Conservation (phyloP, 148 eudicot genomes). For the Rhododendron henanense region DNA sequence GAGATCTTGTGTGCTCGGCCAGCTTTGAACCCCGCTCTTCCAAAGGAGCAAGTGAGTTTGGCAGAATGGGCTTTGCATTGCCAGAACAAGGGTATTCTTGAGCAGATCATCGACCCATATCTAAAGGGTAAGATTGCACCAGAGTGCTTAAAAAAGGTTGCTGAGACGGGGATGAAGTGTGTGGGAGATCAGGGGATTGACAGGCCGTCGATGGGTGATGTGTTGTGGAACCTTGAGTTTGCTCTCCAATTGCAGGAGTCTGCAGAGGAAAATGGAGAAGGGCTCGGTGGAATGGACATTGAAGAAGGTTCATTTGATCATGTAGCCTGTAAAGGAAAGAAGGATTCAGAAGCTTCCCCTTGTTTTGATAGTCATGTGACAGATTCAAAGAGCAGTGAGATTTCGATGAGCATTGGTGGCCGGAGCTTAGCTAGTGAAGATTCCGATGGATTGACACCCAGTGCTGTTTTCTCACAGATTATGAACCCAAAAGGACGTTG, state of each 20-base stretch:
- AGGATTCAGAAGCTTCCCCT: conserved; percentile 41
- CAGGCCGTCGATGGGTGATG: conserved; percentile 98
- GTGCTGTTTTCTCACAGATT: conserved; percentile 93
- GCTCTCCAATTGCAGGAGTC: conserved; percentile 93
- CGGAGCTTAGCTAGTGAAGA: conserved; percentile 81
- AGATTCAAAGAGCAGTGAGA: conserved; percentile 64
- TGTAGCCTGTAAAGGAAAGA: conserved; percentile 47
- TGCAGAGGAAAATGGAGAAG: conserved; percentile 73
- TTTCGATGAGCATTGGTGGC: conserved; percentile 82
- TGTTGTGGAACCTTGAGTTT: conserved; percentile 92
- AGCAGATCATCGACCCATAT: conserved; percentile 73
- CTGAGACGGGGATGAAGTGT: conserved; percentile 91
- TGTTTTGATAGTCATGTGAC: conserved; percentile 56
- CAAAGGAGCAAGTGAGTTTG: conserved; percentile 92
- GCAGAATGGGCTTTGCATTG: conserved; percentile 93
- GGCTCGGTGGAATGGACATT: conserved; percentile 45
- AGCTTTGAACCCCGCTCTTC: conserved; percentile 79
- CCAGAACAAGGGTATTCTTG: conserved; percentile 76
- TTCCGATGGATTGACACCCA: conserved; percentile 84
- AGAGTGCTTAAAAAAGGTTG: conserved; percentile 83
- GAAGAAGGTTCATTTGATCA: conserved; percentile 50
- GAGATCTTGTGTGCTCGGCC: conserved; percentile 95
- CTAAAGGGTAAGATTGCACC: conserved; percentile 88
- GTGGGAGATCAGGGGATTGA: conserved; percentile 89
- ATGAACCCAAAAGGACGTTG: conserved; percentile 96